phyloP scores from a whole-genome alignment of 116 monocot genomes.

The Zostera marina region DNA sequence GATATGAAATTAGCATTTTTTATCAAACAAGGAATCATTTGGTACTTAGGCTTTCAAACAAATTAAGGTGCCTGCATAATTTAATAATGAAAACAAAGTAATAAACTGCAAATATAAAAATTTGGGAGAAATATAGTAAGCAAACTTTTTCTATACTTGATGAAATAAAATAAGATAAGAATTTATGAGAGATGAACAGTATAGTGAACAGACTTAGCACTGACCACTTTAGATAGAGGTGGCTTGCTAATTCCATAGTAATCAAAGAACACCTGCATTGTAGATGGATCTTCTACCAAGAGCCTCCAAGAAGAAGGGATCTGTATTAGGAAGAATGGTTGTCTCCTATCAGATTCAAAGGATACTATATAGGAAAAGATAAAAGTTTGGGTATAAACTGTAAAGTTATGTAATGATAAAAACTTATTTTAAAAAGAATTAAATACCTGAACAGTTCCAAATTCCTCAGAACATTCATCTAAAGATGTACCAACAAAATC shows the following conservation, averaged over 20 bases:
- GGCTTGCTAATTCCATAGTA: constrained; percentile 62
- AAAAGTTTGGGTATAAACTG: not conserved
- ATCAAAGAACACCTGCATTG: constrained; percentile 90
- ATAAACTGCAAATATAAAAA: not conserved
- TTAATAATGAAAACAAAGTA: not conserved
- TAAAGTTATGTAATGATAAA: not conserved
- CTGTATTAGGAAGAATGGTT: constrained; percentile 20
- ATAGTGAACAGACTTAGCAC: not conserved
- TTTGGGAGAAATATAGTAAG: not conserved
- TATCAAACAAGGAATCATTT: too few species aligned
- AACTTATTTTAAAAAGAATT: not conserved
- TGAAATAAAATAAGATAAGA: too few species aligned
- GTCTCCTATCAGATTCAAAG: not conserved
- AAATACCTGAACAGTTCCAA: constrained; percentile 90
- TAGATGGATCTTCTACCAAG: constrained; percentile 67
- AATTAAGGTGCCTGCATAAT: too few species aligned
- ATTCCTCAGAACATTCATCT: constrained; percentile 97
- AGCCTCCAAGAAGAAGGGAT: constrained; percentile 81
- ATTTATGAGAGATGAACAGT: not conserved
- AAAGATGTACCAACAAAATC: constrained; percentile 90
- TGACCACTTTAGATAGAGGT: constrained; percentile 85
- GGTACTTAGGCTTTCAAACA: too few species aligned
- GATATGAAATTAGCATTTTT: too few species aligned
- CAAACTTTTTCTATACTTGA: too few species aligned
- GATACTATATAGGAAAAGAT: too few species aligned